Evolutionary conservation across 306 rosid species (phyloP).

Genomic region (Hylodesmum podocarpum): DNA sequence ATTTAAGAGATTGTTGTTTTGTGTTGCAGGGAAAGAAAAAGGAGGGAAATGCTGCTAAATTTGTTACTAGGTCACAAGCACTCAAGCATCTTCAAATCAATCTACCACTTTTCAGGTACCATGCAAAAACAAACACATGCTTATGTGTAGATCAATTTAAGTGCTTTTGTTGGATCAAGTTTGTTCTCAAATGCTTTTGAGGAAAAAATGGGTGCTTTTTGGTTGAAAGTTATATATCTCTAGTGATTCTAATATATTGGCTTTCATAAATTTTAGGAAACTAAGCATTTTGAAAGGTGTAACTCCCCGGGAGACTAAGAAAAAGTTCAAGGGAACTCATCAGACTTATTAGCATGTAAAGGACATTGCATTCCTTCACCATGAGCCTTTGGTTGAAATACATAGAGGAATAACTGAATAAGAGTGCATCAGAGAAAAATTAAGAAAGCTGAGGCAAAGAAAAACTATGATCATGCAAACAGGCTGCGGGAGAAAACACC

Average conservation of each 20-base stretch:
- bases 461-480: conserved; percentile 67
- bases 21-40: conserved; percentile 80
- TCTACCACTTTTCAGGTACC: conserved; percentile 80
- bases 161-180: neutral
- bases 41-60: conserved; percentile 95
- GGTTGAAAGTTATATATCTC: neutral
- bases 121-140: neutral
- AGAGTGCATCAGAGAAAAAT: conserved; percentile 75
- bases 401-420: conserved; percentile 65
- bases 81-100: conserved; percentile 82
- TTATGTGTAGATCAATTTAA: neutral
- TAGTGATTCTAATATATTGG: conserved; percentile 15
- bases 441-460: conserved; percentile 85
- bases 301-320: conserved; percentile 92
- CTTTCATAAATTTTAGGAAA: conserved; percentile 53
- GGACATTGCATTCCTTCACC: conserved; percentile 82
- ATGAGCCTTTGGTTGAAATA: conserved; percentile 77
- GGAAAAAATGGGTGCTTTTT: neutral
- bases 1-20: neutral
- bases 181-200: neutral
- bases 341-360: conserved; percentile 90
- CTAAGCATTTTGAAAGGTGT: conserved; percentile 89
- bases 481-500: conserved; percentile 55
- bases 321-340: conserved; percentile 91
- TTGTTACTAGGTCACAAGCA: conserved; percentile 81